Evolutionary conservation across 1,284 basidiomycete genomes (phyloP), one percentile per base, ranked within the genome.

Genomic region (Cutaneotrichosporon sp.): DNA sequence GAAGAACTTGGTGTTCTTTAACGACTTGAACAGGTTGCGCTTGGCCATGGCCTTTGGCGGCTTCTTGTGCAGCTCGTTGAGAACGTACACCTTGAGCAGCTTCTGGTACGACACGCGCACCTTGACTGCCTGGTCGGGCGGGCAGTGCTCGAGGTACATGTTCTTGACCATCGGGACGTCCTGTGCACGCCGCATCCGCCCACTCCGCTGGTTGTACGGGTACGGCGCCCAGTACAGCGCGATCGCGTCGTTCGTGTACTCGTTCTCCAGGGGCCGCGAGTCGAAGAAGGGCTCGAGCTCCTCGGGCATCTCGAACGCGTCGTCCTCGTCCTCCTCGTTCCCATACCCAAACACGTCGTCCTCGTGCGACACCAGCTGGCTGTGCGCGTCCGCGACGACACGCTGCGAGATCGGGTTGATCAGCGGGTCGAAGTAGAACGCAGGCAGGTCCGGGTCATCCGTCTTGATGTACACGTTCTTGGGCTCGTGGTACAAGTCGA

Each of bases 1-100:
- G 88, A 99, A 99, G 83, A 99, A 99, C 81, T 99, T 99, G 64
- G 97, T 99, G 50, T 91, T 90, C 82, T 98, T 98, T 62, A 99
- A 84, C 77, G 95, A 92, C 62, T 91, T 85, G 85, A 99, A 95
- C 55, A 99, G 77, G 75, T 97, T 97, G 82, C 97, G 95, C 86
- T 95, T 98, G 69, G 91, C 91, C 89, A 95, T 95, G 4, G 97
- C 88, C 82, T 97, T 99, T 78, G 97, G 93, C 29, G 88, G 86
- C 47, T 90, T 84, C 60, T 89, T 89, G 74, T 92, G 89, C 27
- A 99, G 83, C 79, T 95, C 92, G 79, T 99, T 99, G 69, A 97
- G 83, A 33, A 99, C 95, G 81, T 86, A 99, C 74, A 89, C 90
- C 81, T 99, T 99, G 67, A 99, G 85, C 72, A 99, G 84, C 82